Evolutionary conservation across 495 filamentous ascomycete species (phyloP).

Genomic region (Lophium mytilinum): DNA sequence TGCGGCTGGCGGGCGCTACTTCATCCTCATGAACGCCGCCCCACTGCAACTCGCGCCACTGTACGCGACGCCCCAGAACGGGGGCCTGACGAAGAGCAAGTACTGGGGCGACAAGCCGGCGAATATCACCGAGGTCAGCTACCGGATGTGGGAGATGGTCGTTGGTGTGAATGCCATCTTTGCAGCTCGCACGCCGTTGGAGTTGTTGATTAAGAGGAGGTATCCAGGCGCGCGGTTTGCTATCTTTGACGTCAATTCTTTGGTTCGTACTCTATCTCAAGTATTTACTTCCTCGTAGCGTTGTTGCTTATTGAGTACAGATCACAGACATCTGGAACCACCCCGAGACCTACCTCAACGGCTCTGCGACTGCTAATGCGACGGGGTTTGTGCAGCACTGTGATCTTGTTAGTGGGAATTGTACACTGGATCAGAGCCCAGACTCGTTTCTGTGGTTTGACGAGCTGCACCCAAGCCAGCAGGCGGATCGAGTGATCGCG

Average conservation of each 20-base stretch:
- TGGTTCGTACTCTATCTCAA: conserved; percentile 34
- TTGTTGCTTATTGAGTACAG: conserved; percentile 15
- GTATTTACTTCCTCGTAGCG: too few relatives aligned
- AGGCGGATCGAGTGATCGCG: conserved; percentile 47
- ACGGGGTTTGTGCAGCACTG: conserved; percentile 51
- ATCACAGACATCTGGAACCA: conserved; percentile 55
- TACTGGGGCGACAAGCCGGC: conserved; percentile 53
- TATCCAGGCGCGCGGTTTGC: conserved; percentile 55
- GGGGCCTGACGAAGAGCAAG: conserved; percentile 43
- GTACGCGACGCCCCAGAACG: conserved; percentile 45
- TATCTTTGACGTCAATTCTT: conserved; percentile 54
- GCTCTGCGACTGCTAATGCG: conserved; percentile 51
- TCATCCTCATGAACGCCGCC: conserved; percentile 58
- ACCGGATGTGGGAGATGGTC: conserved; percentile 56
- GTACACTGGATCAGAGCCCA: conserved; percentile 23
- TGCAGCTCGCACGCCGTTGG: conserved; percentile 51
- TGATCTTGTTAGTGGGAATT: conserved; percentile 31
- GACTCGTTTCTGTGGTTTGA: conserved; percentile 51
- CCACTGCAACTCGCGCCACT: conserved; percentile 55
- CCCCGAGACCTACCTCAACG: conserved; percentile 51
- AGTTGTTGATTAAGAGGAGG: conserved; percentile 42
- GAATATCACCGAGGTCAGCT: conserved; percentile 49
- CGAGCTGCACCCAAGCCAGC: conserved; percentile 59
- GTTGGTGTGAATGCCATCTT: conserved; percentile 54
- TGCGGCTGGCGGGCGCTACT: conserved; percentile 52